Percentiles rank a stretch among this genome's conserved stretches.
phyloP scores from a whole-genome alignment of 805 yeast species.

The Candida sphagnicola region DNA sequence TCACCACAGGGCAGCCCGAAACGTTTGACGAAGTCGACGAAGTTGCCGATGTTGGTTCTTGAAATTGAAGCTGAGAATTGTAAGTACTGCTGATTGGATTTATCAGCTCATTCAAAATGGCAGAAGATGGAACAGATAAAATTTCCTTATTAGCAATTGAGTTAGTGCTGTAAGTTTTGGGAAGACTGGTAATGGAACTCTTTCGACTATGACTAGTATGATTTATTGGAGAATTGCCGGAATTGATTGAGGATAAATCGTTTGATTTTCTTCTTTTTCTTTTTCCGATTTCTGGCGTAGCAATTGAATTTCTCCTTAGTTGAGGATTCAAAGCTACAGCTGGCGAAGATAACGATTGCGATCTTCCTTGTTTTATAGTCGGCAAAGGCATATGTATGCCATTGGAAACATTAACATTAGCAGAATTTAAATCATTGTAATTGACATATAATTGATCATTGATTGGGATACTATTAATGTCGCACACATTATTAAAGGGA shows the following conservation, averaged over 20 bases:
- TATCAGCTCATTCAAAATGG: neutral
- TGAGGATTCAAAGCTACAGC: neutral
- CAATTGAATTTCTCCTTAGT: conserved; percentile 2
- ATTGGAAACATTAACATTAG: neutral
- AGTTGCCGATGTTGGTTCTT: neutral
- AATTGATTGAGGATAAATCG: neutral
- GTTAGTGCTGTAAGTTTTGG: conserved; percentile 1
- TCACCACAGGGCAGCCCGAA: neutral
- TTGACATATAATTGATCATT: neutral
- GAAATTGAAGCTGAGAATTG: neutral
- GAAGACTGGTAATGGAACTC: conserved; percentile 3
- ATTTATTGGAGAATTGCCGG: neutral
- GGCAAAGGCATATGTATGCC: neutral
- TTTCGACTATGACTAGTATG: neutral
- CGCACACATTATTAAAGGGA: neutral
- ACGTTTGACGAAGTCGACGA: neutral
- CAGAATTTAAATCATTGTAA: neutral
- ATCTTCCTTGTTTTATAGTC: conserved; percentile 3
- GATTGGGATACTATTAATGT: neutral
- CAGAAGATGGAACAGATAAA: neutral
- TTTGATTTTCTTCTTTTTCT: conserved; percentile 4
- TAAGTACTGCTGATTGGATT: neutral
- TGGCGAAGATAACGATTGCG: conserved; percentile 3
- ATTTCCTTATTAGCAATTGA: conserved; percentile 1
- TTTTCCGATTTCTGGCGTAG: conserved; percentile 1